A percentile compares a stretch with the other conserved stretches of the same genome.
Evolutionary conservation across 169 alveolate species (phyloP).

Genomic region (Cyclospora cayetanensis): DNA sequence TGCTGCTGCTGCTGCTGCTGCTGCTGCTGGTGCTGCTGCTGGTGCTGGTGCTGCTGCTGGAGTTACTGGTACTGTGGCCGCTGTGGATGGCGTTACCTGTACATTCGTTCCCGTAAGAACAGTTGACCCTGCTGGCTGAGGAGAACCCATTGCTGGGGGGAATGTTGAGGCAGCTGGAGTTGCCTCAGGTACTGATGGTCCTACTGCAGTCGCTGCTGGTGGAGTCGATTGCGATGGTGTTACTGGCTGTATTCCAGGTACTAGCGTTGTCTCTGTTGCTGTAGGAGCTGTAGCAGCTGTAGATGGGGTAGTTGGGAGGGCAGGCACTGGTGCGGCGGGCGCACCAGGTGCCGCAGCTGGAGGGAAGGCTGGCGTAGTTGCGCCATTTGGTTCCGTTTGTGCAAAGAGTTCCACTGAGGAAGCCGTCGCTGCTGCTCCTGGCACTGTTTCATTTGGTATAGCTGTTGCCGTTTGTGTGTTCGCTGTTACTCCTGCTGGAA

Average conservation of each 20-base stretch:
- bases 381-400: no score
- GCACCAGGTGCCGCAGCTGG: not conserved
- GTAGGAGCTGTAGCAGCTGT: not conserved
- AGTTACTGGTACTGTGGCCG: not conserved
- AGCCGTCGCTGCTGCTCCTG: no score
- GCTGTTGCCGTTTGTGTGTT: no score
- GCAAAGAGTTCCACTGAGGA: conserved; percentile 11
- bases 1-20: not conserved
- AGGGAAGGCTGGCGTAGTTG: no score
- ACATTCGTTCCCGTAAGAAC: no score
- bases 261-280: not conserved
- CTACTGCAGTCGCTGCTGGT: conserved; percentile 12
- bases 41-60: not conserved
- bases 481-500: no score
- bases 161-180: not conserved
- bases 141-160: not conserved
- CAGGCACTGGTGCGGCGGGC: not conserved
- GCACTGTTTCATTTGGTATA: no score
- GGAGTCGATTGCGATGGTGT: not conserved
- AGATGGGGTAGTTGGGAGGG: not conserved
- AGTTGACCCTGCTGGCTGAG: not conserved
- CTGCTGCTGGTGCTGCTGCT: not conserved
- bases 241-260: not conserved
- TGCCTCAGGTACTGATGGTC: not conserved
- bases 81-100: no score